A percentile compares a stretch with the other conserved stretches of the same genome.
phyloP scores from a whole-genome alignment of 306 rosid species.

The Cercis canadensis region DNA sequence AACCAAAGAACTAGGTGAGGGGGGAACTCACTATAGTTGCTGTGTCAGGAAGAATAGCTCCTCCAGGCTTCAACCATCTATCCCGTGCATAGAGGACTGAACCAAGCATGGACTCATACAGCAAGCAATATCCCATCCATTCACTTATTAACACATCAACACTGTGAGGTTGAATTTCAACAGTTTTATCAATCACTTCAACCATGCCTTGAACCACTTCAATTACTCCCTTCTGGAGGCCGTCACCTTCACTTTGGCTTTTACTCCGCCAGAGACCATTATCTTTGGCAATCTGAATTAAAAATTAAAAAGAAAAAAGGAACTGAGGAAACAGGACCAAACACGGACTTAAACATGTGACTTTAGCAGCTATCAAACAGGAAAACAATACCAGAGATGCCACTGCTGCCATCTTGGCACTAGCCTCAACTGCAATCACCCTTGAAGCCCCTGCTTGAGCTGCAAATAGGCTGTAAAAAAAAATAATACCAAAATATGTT shows the following conservation, averaged over 20 bases:
- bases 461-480: slow-evolving; percentile 70
- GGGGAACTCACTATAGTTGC: slow-evolving; percentile 83
- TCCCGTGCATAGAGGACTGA: slow-evolving; percentile 94
- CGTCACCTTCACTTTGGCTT: slow-evolving; percentile 44
- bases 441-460: slow-evolving; percentile 87
- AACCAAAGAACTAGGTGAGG: slow-evolving; percentile 6
- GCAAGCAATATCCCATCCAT: slow-evolving; percentile 98
- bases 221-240: slow-evolving; percentile 53
- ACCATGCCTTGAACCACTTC: slow-evolving; percentile 87
- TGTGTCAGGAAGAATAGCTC: slow-evolving; percentile 93
- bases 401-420: slow-evolving; percentile 93
- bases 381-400: slow-evolving; percentile 68
- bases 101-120: slow-evolving; percentile 93
- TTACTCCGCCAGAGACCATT: slow-evolving; percentile 60
- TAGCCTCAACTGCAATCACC: slow-evolving; percentile 94
- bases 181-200: slow-evolving; percentile 72
- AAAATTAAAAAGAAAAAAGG: slow-evolving; percentile 23
- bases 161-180: slow-evolving; percentile 73
- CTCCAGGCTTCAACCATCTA: slow-evolving; percentile 90
- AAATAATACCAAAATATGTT: slow-evolving; percentile 13
- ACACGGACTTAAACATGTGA: slow-evolving; percentile 14
- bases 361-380: slow-evolving; percentile 6
- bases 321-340: slow-evolving; percentile 29
- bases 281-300: slow-evolving; percentile 72
- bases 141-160: slow-evolving; percentile 89